Percentiles rank a stretch among this genome's conserved stretches.
phyloP scores from a whole-genome alignment of 2,329 filamentous ascomycete genomes.

The Diaporthe sp. region DNA sequence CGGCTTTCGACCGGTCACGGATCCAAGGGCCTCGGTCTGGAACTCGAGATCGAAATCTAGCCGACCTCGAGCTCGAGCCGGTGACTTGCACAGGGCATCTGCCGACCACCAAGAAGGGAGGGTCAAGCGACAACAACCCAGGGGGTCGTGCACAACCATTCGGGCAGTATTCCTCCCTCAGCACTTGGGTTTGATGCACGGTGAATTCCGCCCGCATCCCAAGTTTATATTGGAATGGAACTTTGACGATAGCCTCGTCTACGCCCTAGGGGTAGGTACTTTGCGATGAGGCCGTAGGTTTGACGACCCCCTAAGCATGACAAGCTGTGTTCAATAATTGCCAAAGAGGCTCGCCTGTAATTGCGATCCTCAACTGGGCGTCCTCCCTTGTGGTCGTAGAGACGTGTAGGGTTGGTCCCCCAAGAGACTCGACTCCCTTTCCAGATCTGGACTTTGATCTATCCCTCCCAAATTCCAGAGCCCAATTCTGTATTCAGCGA shows the following conservation, averaged over 20 bases:
- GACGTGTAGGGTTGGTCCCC: background rate
- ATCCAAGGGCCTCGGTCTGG: constrained; percentile 19
- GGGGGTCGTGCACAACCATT: background rate
- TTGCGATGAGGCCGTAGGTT: no score
- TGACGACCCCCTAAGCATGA: background rate
- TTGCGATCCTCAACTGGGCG: constrained; percentile 9
- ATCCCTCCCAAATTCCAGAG: constrained; percentile 12
- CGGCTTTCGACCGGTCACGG: constrained; percentile 17
- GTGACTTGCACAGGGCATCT: background rate
- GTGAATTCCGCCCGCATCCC: constrained; percentile 7
- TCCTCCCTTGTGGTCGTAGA: constrained; percentile 2
- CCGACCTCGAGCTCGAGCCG: background rate
- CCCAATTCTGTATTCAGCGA: background rate
- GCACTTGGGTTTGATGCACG: background rate
- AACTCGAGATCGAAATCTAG: constrained; percentile 5
- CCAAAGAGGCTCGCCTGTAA: background rate
- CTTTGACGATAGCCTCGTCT: constrained; percentile 19
- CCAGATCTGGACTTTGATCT: constrained; percentile 8
- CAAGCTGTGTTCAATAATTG: background rate
- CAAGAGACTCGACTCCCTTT: constrained; percentile 7
- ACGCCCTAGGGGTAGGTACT: background rate
- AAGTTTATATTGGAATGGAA: constrained; percentile 18
- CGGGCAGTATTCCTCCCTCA: constrained; percentile 1
- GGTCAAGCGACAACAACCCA: background rate
- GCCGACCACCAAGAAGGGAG: constrained; percentile 9